Percentiles rank a stretch among this genome's conserved stretches.
phyloP scores from a whole-genome alignment of 257 asterid species.

The Nicotiana benthamiana region DNA sequence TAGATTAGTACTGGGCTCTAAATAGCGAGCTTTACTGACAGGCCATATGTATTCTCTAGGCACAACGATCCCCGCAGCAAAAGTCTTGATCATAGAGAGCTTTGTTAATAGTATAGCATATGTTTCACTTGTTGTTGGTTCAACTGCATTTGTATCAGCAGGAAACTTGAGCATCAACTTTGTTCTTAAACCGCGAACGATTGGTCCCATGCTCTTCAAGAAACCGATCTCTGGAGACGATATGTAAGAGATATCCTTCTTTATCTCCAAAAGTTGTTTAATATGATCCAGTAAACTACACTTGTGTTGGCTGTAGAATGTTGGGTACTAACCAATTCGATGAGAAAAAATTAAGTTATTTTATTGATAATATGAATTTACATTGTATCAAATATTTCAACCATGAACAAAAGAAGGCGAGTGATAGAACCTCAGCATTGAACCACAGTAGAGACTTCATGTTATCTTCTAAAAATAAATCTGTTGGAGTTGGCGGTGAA shows the following conservation, averaged over 20 bases:
- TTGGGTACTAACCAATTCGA: conserved; percentile 24
- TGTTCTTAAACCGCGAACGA: conserved; percentile 29
- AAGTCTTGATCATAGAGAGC: conserved; percentile 50
- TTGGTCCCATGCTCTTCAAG: conserved; percentile 49
- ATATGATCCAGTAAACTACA: conserved; percentile 34
- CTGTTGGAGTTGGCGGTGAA: conserved; percentile 8
- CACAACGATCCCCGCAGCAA: conserved; percentile 70
- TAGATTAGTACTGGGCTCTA: conserved; percentile 56
- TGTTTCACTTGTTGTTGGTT: conserved; percentile 53
- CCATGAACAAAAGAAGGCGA: not conserved
- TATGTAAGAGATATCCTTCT: conserved; percentile 50
- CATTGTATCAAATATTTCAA: not conserved
- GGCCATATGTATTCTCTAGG: conserved; percentile 90
- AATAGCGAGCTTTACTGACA: conserved; percentile 21
- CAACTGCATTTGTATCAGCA: conserved; percentile 21
- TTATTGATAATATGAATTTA: not conserved
- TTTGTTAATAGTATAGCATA: conserved; percentile 46
- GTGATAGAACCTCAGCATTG: conserved; percentile 61
- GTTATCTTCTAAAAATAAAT: conserved; percentile 28
- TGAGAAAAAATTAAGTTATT: not conserved
- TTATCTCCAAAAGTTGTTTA: conserved; percentile 9
- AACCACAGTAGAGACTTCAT: conserved; percentile 47
- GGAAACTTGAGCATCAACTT: conserved; percentile 54
- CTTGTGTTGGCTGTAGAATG: conserved; percentile 63
- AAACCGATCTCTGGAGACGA: conserved; percentile 93